Evolutionary conservation across 139 green algal genomes (phyloP).

Genomic region (Pleodorina starrii): DNA sequence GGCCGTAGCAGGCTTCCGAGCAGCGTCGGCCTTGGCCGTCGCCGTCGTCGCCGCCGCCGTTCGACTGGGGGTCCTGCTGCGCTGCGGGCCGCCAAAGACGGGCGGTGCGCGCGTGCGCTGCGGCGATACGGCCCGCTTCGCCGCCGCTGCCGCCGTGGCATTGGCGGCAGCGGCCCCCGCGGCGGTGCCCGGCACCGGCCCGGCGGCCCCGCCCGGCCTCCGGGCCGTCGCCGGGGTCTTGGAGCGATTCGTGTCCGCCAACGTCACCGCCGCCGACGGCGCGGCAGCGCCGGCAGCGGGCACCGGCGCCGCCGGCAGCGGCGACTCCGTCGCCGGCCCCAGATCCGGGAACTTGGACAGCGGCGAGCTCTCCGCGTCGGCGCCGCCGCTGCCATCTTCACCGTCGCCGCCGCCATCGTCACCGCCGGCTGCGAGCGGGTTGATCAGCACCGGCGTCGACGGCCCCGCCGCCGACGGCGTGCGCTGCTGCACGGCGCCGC

Average conservation of each 20-base stretch:
- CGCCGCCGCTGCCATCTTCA: too few species aligned
- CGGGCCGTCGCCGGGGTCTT: background rate
- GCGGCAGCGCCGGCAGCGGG: background rate
- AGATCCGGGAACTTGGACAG: constrained; percentile 39
- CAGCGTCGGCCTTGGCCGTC: background rate
- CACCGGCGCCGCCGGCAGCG: background rate
- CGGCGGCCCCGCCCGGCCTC: background rate
- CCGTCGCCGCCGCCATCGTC: background rate
- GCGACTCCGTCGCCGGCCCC: background rate
- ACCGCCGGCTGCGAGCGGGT: background rate
- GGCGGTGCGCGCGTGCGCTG: background rate
- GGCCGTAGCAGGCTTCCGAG: background rate
- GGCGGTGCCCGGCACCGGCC: background rate
- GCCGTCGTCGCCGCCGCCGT: background rate
- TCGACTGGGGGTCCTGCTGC: background rate
- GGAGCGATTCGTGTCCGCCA: background rate
- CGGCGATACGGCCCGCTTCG: background rate
- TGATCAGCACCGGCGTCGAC: background rate
- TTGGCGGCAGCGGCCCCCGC: too few species aligned
- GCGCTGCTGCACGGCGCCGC: background rate
- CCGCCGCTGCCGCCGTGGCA: background rate
- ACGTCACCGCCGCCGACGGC: background rate
- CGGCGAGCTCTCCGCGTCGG: background rate
- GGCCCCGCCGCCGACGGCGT: constrained; percentile 24
- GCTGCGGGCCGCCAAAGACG: background rate